Evolutionary conservation across 2,329 filamentous ascomycete genomes (phyloP).

Genomic region (Didymella keratinophila): DNA sequence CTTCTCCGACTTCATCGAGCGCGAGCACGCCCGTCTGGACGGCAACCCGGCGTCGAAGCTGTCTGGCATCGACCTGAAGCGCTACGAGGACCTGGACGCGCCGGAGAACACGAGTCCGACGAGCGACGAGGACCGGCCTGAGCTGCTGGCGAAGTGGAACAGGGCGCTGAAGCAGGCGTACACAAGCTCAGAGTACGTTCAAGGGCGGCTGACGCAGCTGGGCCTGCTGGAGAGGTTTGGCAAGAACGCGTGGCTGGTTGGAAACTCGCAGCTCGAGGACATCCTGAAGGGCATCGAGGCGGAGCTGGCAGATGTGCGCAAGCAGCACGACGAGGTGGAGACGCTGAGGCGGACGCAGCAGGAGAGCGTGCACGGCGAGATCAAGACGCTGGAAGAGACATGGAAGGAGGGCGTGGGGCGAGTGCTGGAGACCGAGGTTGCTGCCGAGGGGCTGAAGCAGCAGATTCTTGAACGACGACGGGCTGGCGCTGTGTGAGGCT

Average conservation of each 20-base stretch:
- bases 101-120: slow-evolving; percentile 54
- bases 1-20: slow-evolving; percentile 71
- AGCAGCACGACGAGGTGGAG: slow-evolving; percentile 77
- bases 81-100: slow-evolving; percentile 81
- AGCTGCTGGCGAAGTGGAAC: slow-evolving; percentile 58
- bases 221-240: slow-evolving; percentile 80
- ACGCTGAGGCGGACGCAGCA: slow-evolving; percentile 73
- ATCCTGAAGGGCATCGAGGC: slow-evolving; percentile 73
- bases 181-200: slow-evolving; percentile 65
- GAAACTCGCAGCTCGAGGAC: slow-evolving; percentile 81
- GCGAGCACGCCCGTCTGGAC: slow-evolving; percentile 74
- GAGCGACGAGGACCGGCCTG: slow-evolving; percentile 48
- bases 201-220: slow-evolving; percentile 67
- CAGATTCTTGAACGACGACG: slow-evolving; percentile 48
- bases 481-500: slow-evolving; percentile 40
- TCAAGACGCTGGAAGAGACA: slow-evolving; percentile 74
- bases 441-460: slow-evolving; percentile 71
- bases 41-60: slow-evolving; percentile 59
- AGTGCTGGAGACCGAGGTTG: slow-evolving; percentile 86
- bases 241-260: slow-evolving; percentile 89
- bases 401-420: slow-evolving; percentile 82
- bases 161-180: slow-evolving; percentile 64
- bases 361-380: slow-evolving; percentile 74
- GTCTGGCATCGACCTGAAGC: slow-evolving; percentile 73
- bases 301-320: slow-evolving; percentile 73